These are phyloP conservation scores for Pseudogymnoascus sp. DNA, from an alignment of 2,329 filamentous ascomycete genomes.

Conservation along the genomic window DNA sequence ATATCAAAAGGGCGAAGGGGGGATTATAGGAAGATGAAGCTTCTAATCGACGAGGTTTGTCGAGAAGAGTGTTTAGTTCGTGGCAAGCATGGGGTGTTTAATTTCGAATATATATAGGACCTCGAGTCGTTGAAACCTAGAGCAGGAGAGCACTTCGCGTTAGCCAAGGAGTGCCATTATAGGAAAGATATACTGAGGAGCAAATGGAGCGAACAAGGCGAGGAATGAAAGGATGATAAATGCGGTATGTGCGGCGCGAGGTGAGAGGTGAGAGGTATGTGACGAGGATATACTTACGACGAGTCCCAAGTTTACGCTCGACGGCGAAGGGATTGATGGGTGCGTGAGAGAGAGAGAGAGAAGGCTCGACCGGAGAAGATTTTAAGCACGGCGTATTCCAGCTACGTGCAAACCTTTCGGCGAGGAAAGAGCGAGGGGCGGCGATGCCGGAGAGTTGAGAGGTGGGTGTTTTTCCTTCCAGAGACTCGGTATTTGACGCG, in stretches of 20 bases:
- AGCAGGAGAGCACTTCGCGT: constrained; percentile 8
- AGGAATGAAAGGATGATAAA: constrained; percentile 5
- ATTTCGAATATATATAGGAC: constrained; percentile 17
- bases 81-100: constrained; percentile 19
- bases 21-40: constrained; percentile 16
- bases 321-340: neutral
- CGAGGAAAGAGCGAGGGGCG: constrained; percentile 13
- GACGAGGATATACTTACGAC: constrained; percentile 2
- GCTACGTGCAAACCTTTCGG: constrained; percentile 21
- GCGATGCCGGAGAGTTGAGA: neutral
- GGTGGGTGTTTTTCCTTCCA: neutral
- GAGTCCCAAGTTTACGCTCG: neutral
- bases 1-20: constrained; percentile 10
- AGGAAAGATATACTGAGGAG: neutral
- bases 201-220: neutral
- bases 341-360: neutral
- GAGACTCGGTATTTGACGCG: neutral
- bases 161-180: constrained; percentile 7
- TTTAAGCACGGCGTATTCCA: constrained; percentile 27
- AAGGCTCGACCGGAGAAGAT: constrained; percentile 13
- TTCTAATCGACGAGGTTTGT: constrained; percentile 17
- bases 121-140: constrained; percentile 21
- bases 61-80: constrained; percentile 19
- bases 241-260: neutral
- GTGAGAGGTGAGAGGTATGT: constrained; percentile 9